Evolutionary conservation across 169 alveolate genomes (phyloP).

Genomic region (Plasmodium adleri): DNA sequence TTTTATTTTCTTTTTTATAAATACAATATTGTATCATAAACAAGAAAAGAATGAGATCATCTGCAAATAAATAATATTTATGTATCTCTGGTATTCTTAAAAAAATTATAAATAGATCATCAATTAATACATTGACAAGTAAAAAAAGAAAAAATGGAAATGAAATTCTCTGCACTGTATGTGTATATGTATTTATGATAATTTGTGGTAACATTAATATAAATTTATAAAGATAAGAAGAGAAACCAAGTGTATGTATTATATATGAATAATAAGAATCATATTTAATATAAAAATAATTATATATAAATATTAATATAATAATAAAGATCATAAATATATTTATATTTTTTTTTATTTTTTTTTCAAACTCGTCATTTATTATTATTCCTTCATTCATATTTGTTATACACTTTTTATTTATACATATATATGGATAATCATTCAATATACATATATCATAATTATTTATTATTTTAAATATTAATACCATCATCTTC

Average conservation of each 20-base stretch:
- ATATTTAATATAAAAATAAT: slow-evolving; percentile 19
- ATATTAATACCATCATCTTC: slow-evolving; percentile 27
- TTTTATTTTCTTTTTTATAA: slow-evolving; percentile 28
- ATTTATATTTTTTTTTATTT: slow-evolving; percentile 11
- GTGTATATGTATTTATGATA: slow-evolving; percentile 26
- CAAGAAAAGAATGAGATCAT: slow-evolving; percentile 23
- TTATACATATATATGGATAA: slow-evolving; percentile 30
- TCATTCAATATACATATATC: slow-evolving; percentile 7
- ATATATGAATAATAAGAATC: slow-evolving; percentile 30
- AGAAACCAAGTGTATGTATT: slow-evolving; percentile 14
- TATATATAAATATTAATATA: slow-evolving; percentile 8
- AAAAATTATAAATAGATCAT: slow-evolving; percentile 33
- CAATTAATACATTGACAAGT: slow-evolving; percentile 23
- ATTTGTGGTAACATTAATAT: slow-evolving; percentile 48
- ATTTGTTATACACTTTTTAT: background rate
- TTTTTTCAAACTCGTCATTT: background rate
- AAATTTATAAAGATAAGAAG: slow-evolving; percentile 48
- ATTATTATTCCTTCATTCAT: background rate
- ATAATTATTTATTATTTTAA: slow-evolving; percentile 10
- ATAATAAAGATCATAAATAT: slow-evolving; percentile 5
- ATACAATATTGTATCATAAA: slow-evolving; percentile 28
- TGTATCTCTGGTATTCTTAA: slow-evolving; percentile 34
- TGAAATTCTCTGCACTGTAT: slow-evolving; percentile 6
- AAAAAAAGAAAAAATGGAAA: slow-evolving; percentile 15
- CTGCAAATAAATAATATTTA: slow-evolving; percentile 32